Evolutionary conservation across 1,284 basidiomycete genomes (phyloP).

Genomic region (Heliocybe sulcata): DNA sequence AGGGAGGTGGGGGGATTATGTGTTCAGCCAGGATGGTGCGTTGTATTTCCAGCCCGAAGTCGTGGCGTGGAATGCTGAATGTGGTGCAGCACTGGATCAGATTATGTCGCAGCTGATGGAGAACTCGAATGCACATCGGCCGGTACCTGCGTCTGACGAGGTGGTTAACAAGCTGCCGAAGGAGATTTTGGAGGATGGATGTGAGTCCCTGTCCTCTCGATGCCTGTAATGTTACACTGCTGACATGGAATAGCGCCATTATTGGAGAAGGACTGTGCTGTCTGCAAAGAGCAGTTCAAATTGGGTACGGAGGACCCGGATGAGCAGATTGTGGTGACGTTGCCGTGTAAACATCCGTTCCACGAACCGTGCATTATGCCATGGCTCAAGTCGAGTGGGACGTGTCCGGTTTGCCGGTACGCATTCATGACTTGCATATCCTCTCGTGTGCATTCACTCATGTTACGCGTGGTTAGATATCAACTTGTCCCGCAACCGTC

Average conservation of each 20-base stretch:
- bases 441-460: neutral
- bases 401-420: conserved; percentile 80
- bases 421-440: conserved; percentile 15
- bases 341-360: conserved; percentile 79
- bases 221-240: neutral
- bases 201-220: conserved; percentile 32
- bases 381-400: conserved; percentile 79
- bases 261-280: conserved; percentile 65
- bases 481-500: neutral
- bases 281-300: conserved; percentile 74
- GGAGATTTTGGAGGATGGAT: conserved; percentile 51
- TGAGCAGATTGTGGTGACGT: conserved; percentile 59
- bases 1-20: conserved; percentile 74
- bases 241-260: conserved; percentile 33
- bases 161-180: conserved; percentile 55
- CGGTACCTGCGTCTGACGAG: conserved; percentile 71
- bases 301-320: conserved; percentile 60
- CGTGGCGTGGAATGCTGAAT: neutral
- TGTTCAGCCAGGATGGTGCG: conserved; percentile 74
- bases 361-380: conserved; percentile 77
- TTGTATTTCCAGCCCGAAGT: neutral
- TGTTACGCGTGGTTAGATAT: neutral
- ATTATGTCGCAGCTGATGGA: conserved; percentile 76
- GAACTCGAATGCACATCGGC: conserved; percentile 54
- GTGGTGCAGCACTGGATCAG: conserved; percentile 59